Percentiles rank a stretch among this genome's conserved stretches.
phyloP scores from a whole-genome alignment of 768 basidiomycete species.

The Phanerochaete carnosa region DNA sequence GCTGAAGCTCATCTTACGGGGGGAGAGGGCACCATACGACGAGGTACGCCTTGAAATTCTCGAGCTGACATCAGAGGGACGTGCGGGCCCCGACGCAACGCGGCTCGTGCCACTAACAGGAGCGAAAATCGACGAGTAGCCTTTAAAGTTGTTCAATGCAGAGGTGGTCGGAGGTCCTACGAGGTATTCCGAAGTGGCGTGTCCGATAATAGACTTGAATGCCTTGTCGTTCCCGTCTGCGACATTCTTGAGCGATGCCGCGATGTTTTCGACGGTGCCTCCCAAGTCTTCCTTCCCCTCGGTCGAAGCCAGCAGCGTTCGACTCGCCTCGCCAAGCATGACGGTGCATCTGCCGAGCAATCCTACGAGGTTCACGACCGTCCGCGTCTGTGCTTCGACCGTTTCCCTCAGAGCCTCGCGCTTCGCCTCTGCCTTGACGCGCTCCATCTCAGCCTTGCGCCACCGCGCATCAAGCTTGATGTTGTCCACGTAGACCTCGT shows the following conservation, averaged over 20 bases:
- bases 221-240: conserved; percentile 68
- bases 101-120: conserved; percentile 39
- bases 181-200: conserved; percentile 60
- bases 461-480: conserved; percentile 67
- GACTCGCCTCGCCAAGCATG: conserved; percentile 57
- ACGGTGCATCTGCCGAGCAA: conserved; percentile 79
- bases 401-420: conserved; percentile 60
- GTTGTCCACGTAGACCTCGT: conserved; percentile 65
- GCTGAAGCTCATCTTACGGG: conserved; percentile 19
- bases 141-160: conserved; percentile 46
- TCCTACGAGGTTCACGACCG: conserved; percentile 70
- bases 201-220: conserved; percentile 65
- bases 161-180: conserved; percentile 28
- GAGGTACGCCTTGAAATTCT: conserved; percentile 42
- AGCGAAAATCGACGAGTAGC: conserved; percentile 34
- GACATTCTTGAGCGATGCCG: conserved; percentile 47
- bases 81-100: conserved; percentile 47
- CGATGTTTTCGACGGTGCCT: conserved; percentile 44
- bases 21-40: conserved; percentile 45
- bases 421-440: conserved; percentile 60
- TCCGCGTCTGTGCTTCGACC: conserved; percentile 59
- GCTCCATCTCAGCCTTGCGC: conserved; percentile 70
- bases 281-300: conserved; percentile 35
- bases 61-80: conserved; percentile 30
- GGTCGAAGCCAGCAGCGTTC: conserved; percentile 38